Percentiles rank a stretch among this genome's conserved stretches.
phyloP scores from a whole-genome alignment of 176 grass and related monocot genomes.

The Oryza coarctata region DNA sequence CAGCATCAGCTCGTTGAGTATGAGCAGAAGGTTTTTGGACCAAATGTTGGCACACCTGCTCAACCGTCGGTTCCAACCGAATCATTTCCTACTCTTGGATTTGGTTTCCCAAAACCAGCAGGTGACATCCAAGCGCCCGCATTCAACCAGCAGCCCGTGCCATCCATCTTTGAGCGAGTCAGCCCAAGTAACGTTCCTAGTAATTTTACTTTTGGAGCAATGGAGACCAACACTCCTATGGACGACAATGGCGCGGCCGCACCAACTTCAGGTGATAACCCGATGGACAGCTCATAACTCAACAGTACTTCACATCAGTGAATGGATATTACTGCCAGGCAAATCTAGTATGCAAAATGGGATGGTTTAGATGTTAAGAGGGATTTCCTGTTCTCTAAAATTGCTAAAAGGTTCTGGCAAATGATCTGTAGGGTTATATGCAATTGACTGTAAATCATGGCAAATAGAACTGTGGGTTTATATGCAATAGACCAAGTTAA shows the following conservation, averaged over 20 bases:
- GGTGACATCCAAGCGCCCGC: constrained; percentile 42
- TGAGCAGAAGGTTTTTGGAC: constrained; percentile 64
- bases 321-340: constrained; percentile 22
- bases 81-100: constrained; percentile 62
- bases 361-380: constrained; percentile 24
- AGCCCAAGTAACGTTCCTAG: constrained; percentile 31
- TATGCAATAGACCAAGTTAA: not conserved
- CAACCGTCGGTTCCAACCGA: constrained; percentile 42
- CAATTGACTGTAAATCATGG: not conserved
- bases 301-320: constrained; percentile 14
- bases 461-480: too few species aligned
- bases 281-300: constrained; percentile 58
- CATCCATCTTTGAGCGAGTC: constrained; percentile 62
- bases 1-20: constrained; percentile 66
- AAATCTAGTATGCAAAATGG: not conserved
- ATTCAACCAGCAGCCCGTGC: constrained; percentile 46
- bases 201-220: constrained; percentile 64
- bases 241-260: not conserved
- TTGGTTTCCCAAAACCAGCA: constrained; percentile 54
- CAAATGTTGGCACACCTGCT: constrained; percentile 15
- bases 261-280: constrained; percentile 36
- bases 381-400: not conserved
- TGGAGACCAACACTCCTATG: not conserved
- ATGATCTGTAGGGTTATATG: constrained; percentile 9
- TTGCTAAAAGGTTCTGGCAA: constrained; percentile 27